Base-by-base conservation (phyloP, 345 rosid species). In the Populus deltoides region DNA sequence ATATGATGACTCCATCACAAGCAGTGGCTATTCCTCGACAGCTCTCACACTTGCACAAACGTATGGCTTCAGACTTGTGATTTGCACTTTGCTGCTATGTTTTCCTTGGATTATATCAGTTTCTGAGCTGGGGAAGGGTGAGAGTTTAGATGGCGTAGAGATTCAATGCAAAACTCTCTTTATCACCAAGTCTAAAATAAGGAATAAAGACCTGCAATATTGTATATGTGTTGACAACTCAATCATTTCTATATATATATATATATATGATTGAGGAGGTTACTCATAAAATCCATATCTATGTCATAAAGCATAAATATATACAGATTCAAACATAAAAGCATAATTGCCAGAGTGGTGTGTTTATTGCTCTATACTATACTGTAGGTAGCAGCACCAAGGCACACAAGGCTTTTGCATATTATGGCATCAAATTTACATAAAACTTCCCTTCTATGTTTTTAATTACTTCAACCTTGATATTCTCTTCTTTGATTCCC, bases 1-100 rank as follows among this genome's bases (percentile, higher is more conserved):
- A 71, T 39, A 81, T 72, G 83, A 67, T 24, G 10, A 76, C 69
- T 4, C 83, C 83, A 39, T 59, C 76, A 39, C 77, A 81, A 25
- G 73, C 78, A 10, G 77, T 76, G 17, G 72, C 83, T 31, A 33
- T 33, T 53, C 77, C 74, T 66, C 68, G 81, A 2, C 45, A 73
- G 27, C 81, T 77, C 31, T 33, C 77, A 15, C 36, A 41, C 16
- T 59, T 79, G 63, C 73, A 67, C 41, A 79, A 73, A 67, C 81
- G 81, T 6, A 53, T 79, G 45, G 68, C 81, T 41, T 73, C 63
- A 1, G 81, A 79, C 38, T 36, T 79, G 69, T 73, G 7, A 61
- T 29, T 38, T 66, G 43, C 35, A 24, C 10, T 9, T 57, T 63
- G 53, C 55, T 76, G 65, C 22, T 9, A 51, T 51, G 57, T 18